Percentiles rank a stretch among this genome's conserved stretches.
Conservation (phyloP, 306 rosid species). For the Acmispon strigosus region DNA sequence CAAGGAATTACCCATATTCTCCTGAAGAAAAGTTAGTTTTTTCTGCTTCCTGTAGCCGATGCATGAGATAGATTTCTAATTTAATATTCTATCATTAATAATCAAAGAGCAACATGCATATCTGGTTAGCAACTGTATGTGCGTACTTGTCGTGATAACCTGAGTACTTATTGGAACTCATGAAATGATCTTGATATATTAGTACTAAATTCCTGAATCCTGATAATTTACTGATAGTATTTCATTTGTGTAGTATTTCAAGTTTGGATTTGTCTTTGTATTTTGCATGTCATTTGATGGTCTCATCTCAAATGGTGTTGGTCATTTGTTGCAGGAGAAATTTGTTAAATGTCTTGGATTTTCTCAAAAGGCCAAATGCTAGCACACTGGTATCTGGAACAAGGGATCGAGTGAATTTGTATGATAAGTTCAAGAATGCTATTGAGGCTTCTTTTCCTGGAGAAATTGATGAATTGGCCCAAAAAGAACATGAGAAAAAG, state of each 20-base stretch:
- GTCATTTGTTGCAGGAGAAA: conserved; percentile 61
- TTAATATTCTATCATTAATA: not conserved
- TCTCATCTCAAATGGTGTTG: not conserved
- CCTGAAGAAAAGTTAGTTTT: not conserved
- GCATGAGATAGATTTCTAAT: not conserved
- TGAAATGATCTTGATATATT: not conserved
- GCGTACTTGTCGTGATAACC: not conserved
- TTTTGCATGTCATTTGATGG: conserved; percentile 7
- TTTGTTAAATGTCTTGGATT: conserved; percentile 77
- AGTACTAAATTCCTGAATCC: not conserved
- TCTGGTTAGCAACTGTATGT: not conserved
- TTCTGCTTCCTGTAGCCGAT: not conserved
- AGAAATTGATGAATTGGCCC: conserved; percentile 50
- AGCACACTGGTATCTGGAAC: conserved; percentile 81
- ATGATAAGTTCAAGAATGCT: conserved; percentile 68
- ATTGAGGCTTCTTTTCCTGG: conserved; percentile 72
- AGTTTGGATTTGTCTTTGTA: not conserved
- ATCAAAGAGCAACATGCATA: too few relatives aligned
- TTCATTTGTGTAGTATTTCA: not conserved
- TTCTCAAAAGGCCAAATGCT: conserved; percentile 81
- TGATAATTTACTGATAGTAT: not conserved
- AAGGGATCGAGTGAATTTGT: conserved; percentile 75
- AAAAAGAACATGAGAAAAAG: conserved; percentile 58
- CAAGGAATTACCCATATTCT: not conserved
- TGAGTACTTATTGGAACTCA: not conserved